Conservation (phyloP, 2,329 filamentous ascomycete genomes). For the Arthrobotrys musiformis region DNA sequence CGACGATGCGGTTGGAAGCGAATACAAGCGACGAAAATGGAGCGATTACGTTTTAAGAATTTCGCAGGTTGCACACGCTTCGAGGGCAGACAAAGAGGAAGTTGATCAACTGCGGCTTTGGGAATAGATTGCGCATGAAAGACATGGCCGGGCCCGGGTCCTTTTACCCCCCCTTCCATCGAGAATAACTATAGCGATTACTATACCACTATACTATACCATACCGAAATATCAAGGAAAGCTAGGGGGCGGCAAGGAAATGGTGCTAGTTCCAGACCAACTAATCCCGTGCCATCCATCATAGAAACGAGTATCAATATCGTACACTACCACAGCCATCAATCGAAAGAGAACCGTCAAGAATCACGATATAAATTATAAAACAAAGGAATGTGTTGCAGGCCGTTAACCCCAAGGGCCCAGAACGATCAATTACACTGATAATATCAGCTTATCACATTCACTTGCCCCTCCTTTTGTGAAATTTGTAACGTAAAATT, state of each 20-base stretch:
- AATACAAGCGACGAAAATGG: constrained; percentile 53
- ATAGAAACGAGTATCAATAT: not conserved
- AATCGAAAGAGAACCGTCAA: not conserved
- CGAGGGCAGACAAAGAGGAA: not conserved
- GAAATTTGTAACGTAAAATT: too few relatives aligned
- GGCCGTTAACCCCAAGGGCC: constrained; percentile 8
- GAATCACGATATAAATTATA: not conserved
- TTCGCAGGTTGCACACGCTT: constrained; percentile 17
- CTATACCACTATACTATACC: too few relatives aligned
- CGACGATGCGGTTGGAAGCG: constrained; percentile 55
- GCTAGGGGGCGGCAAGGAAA: not conserved
- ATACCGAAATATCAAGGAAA: too few relatives aligned
- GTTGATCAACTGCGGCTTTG: constrained; percentile 29
- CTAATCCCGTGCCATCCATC: constrained; percentile 16
- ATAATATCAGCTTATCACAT: constrained; percentile 21
- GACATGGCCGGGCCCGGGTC: constrained; percentile 20
- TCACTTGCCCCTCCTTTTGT: constrained; percentile 6
- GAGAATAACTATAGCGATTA: not conserved
- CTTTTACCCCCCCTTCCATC: not conserved
- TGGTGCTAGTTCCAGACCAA: not conserved
- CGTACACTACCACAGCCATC: too few relatives aligned
- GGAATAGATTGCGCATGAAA: constrained; percentile 4
- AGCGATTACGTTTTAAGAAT: constrained; percentile 42
- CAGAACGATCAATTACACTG: not conserved
- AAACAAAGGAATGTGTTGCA: constrained; percentile 40